These are phyloP conservation scores for Lichtheimia hyalospora DNA, from an alignment of 371 early-diverging fungal species.

Conservation along the genomic window DNA sequence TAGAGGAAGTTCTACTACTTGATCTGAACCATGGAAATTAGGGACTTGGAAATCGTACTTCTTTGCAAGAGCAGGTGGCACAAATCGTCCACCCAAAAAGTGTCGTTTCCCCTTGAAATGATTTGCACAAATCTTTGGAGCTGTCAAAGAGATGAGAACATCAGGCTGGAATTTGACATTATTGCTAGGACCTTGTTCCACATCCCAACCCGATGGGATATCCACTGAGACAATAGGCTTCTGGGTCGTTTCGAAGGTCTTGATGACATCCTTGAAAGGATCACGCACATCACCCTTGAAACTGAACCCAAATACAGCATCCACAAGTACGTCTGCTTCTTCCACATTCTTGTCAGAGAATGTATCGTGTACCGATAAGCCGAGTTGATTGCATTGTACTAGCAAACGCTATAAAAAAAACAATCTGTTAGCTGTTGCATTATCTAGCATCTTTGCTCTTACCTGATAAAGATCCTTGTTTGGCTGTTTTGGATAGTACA, in stretches of 20 bases:
- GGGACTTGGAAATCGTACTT: conserved; percentile 69
- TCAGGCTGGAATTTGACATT: conserved; percentile 63
- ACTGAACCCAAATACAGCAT: conserved; percentile 93
- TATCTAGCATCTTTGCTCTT: not conserved
- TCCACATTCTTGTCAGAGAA: conserved; percentile 31
- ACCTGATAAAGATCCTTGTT: conserved; percentile 69
- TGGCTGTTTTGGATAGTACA: conserved; percentile 80
- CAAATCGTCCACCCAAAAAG: conserved; percentile 89
- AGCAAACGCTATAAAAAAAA: conserved; percentile 48
- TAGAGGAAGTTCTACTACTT: conserved; percentile 42
- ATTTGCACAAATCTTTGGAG: conserved; percentile 79
- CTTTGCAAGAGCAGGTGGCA: conserved; percentile 66
- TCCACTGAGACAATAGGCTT: conserved; percentile 81
- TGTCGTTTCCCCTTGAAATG: conserved; percentile 75
- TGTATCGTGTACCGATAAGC: conserved; percentile 61
- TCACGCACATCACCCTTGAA: conserved; percentile 79
- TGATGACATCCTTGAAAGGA: conserved; percentile 75
- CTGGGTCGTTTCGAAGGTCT: conserved; percentile 43
- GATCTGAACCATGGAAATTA: conserved; percentile 63
- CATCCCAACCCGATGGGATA: conserved; percentile 95
- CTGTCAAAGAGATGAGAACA: conserved; percentile 87
- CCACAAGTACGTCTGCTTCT: conserved; percentile 71
- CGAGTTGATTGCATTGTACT: conserved; percentile 68
- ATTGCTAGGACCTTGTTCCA: conserved; percentile 69
- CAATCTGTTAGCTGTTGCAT: too few species aligned